Percentiles rank a stretch among this genome's conserved stretches.
Evolutionary conservation across 2,329 filamentous ascomycete species (phyloP).

Genomic region (Amylocarpus encephaloides): DNA sequence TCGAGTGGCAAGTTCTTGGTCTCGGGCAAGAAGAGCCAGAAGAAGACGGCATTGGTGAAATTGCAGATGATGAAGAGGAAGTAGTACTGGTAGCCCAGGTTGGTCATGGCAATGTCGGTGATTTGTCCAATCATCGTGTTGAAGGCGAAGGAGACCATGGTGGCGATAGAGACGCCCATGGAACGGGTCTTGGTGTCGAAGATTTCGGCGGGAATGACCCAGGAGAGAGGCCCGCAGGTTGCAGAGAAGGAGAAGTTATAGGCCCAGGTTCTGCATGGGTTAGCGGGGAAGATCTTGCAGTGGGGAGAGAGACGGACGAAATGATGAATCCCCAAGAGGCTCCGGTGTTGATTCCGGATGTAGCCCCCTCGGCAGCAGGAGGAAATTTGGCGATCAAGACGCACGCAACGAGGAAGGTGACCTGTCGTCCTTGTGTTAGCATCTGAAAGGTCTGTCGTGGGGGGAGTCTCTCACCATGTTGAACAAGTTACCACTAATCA

Average conservation of each 20-base stretch:
- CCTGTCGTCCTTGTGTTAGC: slow-evolving; percentile 29
- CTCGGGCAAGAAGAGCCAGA: slow-evolving; percentile 31
- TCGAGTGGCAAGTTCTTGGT: slow-evolving; percentile 31
- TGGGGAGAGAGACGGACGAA: slow-evolving; percentile 31
- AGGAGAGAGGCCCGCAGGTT: slow-evolving; percentile 48
- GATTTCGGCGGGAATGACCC: slow-evolving; percentile 53
- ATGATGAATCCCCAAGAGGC: slow-evolving; percentile 70
- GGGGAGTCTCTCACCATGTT: slow-evolving; percentile 51
- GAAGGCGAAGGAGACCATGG: slow-evolving; percentile 51
- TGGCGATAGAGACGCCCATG: slow-evolving; percentile 56
- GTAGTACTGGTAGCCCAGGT: slow-evolving; percentile 44
- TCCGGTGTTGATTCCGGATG: slow-evolving; percentile 40
- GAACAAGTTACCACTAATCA: slow-evolving; percentile 65
- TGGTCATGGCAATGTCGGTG: slow-evolving; percentile 49
- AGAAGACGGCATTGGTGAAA: slow-evolving; percentile 36
- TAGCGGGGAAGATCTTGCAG: not conserved
- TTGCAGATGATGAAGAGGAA: slow-evolving; percentile 45
- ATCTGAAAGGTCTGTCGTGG: not conserved
- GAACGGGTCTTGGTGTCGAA: slow-evolving; percentile 53
- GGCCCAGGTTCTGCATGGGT: slow-evolving; percentile 55
- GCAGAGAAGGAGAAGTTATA: slow-evolving; percentile 66
- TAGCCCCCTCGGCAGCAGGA: slow-evolving; percentile 33
- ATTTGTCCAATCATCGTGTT: slow-evolving; percentile 50
- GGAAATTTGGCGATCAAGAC: slow-evolving; percentile 51
- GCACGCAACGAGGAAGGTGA: slow-evolving; percentile 59